These are phyloP conservation scores for barrel medic (Medicago truncatula) DNA, from an alignment of 306 rosid genomes.

Conservation along the genomic window DNA sequence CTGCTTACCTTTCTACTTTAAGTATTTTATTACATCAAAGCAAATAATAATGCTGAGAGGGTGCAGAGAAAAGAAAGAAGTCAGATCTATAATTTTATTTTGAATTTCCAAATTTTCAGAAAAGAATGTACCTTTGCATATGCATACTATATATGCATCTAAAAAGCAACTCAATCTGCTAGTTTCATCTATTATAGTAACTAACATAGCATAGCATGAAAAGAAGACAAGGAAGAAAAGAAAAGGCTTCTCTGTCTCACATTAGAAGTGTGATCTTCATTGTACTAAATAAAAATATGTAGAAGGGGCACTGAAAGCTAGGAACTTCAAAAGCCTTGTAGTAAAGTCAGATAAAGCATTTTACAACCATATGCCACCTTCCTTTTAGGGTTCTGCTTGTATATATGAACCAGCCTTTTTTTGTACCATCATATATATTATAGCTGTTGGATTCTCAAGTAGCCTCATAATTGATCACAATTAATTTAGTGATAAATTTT, in stretches of 20 bases:
- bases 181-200: conserved; percentile 33
- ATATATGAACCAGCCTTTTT: conserved; percentile 22
- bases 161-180: conserved; percentile 40
- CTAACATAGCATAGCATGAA: conserved; percentile 17
- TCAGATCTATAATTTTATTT: conserved; percentile 28
- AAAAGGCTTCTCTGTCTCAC: neutral
- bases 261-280: conserved; percentile 47
- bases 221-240: conserved; percentile 33
- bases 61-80: neutral
- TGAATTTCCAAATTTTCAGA: conserved; percentile 31
- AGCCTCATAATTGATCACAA: conserved; percentile 24
- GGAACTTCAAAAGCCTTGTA: conserved; percentile 40
- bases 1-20: conserved; percentile 19
- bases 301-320: conserved; percentile 44
- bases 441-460: conserved; percentile 7
- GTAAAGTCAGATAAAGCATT: conserved; percentile 45
- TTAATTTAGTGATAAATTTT: neutral
- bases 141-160: neutral
- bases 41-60: neutral
- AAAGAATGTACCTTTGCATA: conserved; percentile 35
- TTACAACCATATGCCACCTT: conserved; percentile 48
- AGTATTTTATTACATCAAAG: conserved; percentile 17
- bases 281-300: conserved; percentile 16
- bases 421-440: neutral
- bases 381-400: conserved; percentile 42